Evolutionary conservation across 108 stramenopile genomes (phyloP), one percentile per base, ranked within the genome.

Genomic region (Conticribra weissflogii): DNA sequence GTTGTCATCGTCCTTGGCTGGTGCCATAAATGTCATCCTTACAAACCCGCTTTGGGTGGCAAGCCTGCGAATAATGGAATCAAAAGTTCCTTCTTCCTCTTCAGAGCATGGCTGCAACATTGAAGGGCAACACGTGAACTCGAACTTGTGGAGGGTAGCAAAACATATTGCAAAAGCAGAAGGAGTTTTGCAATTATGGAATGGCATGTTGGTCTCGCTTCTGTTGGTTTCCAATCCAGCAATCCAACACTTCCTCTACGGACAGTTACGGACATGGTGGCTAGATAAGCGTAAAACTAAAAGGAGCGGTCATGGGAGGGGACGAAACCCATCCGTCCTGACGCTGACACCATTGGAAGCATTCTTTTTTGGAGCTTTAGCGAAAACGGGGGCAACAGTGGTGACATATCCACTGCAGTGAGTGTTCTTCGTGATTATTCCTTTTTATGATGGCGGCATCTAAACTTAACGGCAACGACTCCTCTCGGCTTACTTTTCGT

Each of bases 191-290:
- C 18, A 19, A 25, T 61, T 94, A 52, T 94, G 93, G 93, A 79
- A 63, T 63, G 88, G 93, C 21, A 94, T 89, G 23, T 31, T 47
- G 8, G 84, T 96, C 18, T 96, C 94, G 19, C 57, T 98, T n/a
- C 60, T 96, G 7, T 80, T 96, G 16, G 96, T 98, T n/a, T 87
- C 88, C 50, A 98, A 98, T 74, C 97, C 97, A 17, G 87, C 92
- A 77, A 91, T 98, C 34, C 97, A 98, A 75, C 93, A 91, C 66
- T 86, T 93, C 55, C 67, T 83, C 4, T 98, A 98, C 81, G 97
- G 95, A 29, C 84, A 84, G 50, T 63, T 96, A 57, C 93, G 92
- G 54, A 53, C 58, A n/a, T 50, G 67, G 46, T 41, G 59, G 32
- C 50, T 81, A 3, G 21, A 24, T 17, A 61, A 48, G 0, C 59